These are phyloP conservation scores for Saccharomyces hybrid DNA, from an alignment of 1,139 yeast genomes.

Conservation along the genomic window DNA sequence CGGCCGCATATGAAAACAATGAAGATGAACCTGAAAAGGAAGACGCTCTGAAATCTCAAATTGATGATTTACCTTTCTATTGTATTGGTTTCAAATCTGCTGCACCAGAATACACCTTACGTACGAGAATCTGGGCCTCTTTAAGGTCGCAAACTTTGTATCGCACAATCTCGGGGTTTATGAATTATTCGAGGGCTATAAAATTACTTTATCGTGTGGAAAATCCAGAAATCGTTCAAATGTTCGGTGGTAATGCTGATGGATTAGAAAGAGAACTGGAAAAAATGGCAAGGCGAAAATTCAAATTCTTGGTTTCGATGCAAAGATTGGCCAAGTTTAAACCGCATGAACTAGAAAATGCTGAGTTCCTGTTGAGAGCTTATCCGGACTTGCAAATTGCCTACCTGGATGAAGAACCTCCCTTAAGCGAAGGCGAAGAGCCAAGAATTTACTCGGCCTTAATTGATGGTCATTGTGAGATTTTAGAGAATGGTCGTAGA, in stretches of 20 bases:
- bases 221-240: conserved; percentile 96
- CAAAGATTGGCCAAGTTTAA: conserved; percentile 95
- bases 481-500: conserved; percentile 95
- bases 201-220: conserved; percentile 96
- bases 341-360: conserved; percentile 96
- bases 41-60: conserved; percentile 74
- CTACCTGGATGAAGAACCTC: conserved; percentile 89
- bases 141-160: conserved; percentile 95
- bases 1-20: conserved; percentile 75
- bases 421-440: conserved; percentile 89
- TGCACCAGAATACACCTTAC: conserved; percentile 96
- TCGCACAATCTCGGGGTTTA: conserved; percentile 98
- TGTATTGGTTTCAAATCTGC: conserved; percentile 99
- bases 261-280: conserved; percentile 90
- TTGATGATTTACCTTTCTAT: conserved; percentile 96
- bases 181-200: conserved; percentile 98
- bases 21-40: conserved; percentile 56
- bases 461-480: conserved; percentile 98
- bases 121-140: conserved; percentile 99
- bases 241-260: conserved; percentile 97
- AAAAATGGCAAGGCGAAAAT: conserved; percentile 98
- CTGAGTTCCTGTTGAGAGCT: conserved; percentile 95
- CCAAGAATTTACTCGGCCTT: conserved; percentile 94
- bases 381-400: conserved; percentile 98
- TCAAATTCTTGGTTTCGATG: conserved; percentile 95